Evolutionary conservation across 305 asterid genomes (phyloP).

Genomic region (Fraxinus platypoda): DNA sequence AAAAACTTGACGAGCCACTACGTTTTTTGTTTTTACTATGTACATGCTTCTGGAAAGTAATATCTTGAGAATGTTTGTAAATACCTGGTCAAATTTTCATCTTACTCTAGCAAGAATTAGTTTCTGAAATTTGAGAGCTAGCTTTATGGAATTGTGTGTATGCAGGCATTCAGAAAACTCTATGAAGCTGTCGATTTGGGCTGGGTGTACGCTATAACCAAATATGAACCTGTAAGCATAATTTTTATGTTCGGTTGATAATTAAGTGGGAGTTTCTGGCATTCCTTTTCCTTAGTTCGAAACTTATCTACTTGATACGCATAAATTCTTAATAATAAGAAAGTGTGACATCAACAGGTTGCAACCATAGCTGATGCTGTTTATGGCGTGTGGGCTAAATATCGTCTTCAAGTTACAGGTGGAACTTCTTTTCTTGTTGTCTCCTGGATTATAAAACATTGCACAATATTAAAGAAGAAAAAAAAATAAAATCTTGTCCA

Average conservation of each 20-base stretch:
- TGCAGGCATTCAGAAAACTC: constrained; percentile 75
- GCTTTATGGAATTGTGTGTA: background rate
- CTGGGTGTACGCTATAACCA: constrained; percentile 85
- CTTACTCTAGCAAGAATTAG: background rate
- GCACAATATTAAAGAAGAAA: background rate
- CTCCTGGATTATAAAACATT: background rate
- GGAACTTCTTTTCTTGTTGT: background rate
- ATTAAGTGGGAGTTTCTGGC: background rate
- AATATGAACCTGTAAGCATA: constrained; percentile 79
- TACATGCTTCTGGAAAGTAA: background rate
- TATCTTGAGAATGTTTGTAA: background rate
- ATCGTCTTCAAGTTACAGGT: constrained; percentile 86
- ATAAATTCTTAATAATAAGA: background rate
- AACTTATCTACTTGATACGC: background rate
- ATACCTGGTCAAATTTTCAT: background rate
- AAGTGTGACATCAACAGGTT: constrained; percentile 39
- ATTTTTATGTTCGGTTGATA: background rate
- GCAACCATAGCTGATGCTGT: constrained; percentile 65
- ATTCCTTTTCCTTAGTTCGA: background rate
- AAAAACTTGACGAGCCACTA: background rate
- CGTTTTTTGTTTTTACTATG: background rate
- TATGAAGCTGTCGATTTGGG: constrained; percentile 84
- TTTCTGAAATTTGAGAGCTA: background rate
- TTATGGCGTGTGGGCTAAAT: constrained; percentile 89
- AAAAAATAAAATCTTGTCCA: background rate